Conservation (phyloP, 805 yeast species). For the Spathaspora girioi region DNA sequence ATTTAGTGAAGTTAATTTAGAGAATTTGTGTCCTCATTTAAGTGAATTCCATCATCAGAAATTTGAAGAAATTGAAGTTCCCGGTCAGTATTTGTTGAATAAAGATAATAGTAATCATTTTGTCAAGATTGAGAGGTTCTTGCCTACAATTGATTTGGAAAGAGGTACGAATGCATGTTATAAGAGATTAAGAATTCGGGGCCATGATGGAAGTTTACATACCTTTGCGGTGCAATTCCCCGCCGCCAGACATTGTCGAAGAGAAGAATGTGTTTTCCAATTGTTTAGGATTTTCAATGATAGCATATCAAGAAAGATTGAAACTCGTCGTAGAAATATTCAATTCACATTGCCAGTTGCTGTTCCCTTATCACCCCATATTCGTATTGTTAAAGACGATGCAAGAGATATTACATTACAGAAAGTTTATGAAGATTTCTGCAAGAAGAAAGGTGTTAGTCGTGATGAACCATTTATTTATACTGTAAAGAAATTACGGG, state of each 20-base stretch:
- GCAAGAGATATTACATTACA: constrained; percentile 72
- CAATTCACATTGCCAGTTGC: constrained; percentile 87
- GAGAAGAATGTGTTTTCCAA: constrained; percentile 94
- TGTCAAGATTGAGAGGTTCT: constrained; percentile 86
- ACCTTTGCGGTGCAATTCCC: constrained; percentile 97
- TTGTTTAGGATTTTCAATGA: constrained; percentile 86
- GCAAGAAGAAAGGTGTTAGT: constrained; percentile 65
- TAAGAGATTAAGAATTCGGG: constrained; percentile 83
- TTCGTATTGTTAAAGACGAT: constrained; percentile 84
- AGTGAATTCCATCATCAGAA: constrained; percentile 98
- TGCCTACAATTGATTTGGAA: constrained; percentile 83
- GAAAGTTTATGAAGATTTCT: constrained; percentile 81
- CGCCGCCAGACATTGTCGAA: constrained; percentile 93
- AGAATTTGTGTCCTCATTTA: constrained; percentile 88
- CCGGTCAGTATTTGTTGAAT: constrained; percentile 90
- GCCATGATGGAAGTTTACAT: constrained; percentile 89
- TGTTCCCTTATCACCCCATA: constrained; percentile 91
- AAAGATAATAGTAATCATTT: constrained; percentile 89
- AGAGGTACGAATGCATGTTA: constrained; percentile 90
- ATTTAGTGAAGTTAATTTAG: constrained; percentile 74
- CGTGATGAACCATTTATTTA: constrained; percentile 90
- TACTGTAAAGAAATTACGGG: constrained; percentile 78
- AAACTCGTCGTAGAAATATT: constrained; percentile 81
- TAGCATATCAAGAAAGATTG: constrained; percentile 74
- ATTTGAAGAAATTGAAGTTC: constrained; percentile 95